These are phyloP conservation scores for Cyberlindnera maclurae DNA, from an alignment of 805 yeast genomes.

Conservation along the genomic window DNA sequence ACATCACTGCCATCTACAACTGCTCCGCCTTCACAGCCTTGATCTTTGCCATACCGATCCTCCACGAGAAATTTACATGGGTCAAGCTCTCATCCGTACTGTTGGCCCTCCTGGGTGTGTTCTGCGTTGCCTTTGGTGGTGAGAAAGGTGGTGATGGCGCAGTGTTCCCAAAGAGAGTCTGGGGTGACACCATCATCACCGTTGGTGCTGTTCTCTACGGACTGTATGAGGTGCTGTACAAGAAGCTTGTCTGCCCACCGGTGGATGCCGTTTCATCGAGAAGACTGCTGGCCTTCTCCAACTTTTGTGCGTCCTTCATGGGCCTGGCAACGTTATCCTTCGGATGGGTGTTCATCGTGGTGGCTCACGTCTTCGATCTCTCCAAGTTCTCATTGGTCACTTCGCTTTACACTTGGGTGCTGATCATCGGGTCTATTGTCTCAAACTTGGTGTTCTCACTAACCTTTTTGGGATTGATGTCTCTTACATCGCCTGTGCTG, in stretches of 20 bases:
- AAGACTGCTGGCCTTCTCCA: conserved; percentile 76
- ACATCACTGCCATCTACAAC: conserved; percentile 85
- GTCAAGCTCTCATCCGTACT: conserved; percentile 61
- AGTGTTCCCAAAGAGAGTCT: conserved; percentile 48
- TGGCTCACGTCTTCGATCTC: conserved; percentile 46
- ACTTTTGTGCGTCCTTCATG: conserved; percentile 60
- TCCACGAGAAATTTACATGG: conserved; percentile 58
- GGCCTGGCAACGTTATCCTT: conserved; percentile 50
- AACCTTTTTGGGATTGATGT: conserved; percentile 68
- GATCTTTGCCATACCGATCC: conserved; percentile 70
- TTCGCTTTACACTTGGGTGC: conserved; percentile 32
- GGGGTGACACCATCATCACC: conserved; percentile 66
- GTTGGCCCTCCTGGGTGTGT: conserved; percentile 68
- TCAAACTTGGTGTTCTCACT: conserved; percentile 66
- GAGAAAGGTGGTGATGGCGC: conserved; percentile 12
- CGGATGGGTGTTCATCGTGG: conserved; percentile 40
- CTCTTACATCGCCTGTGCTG: conserved; percentile 78
- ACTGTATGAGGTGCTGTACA: conserved; percentile 77
- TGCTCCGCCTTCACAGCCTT: conserved; percentile 87
- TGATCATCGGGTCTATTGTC: conserved; percentile 45
- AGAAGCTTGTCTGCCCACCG: conserved; percentile 70
- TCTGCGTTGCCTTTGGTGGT: conserved; percentile 69
- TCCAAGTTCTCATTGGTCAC: conserved; percentile 53
- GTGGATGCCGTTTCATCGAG: conserved; percentile 49
- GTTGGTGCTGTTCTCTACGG: conserved; percentile 76